Evolutionary conservation across 2,329 filamentous ascomycete species (phyloP).

Genomic region (Thielaviopsis musarum): DNA sequence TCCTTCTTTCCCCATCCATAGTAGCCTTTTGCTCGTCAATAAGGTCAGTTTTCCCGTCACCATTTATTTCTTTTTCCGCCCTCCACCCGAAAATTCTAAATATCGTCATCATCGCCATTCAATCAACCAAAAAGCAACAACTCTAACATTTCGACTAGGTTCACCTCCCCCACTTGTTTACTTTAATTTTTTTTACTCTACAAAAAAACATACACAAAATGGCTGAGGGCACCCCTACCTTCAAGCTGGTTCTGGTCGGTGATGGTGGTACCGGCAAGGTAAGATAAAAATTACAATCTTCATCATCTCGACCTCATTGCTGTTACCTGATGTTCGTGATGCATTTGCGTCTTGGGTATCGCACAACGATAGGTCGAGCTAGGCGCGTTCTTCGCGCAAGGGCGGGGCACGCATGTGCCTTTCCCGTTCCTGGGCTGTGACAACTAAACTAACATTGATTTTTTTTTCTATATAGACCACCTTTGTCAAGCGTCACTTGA

Average conservation of each 20-base stretch:
- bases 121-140: background rate
- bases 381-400: background rate
- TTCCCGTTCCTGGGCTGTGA: background rate
- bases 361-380: too few relatives aligned
- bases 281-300: background rate
- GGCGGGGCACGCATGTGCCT: constrained; percentile 5
- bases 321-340: background rate
- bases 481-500: constrained; percentile 99
- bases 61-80: background rate
- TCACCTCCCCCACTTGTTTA: constrained; percentile 28
- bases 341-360: background rate
- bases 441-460: background rate
- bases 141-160: constrained; percentile 12
- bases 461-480: constrained; percentile 52
- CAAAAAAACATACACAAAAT: constrained; percentile 6
- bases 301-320: too few relatives aligned
- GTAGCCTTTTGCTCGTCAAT: constrained; percentile 11
- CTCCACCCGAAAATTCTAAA: background rate
- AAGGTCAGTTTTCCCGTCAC: constrained; percentile 2
- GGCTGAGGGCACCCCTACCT: constrained; percentile 44
- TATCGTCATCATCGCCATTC: too few relatives aligned
- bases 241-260: constrained; percentile 99
- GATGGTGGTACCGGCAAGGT: constrained; percentile 99
- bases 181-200: constrained; percentile 20
- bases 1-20: constrained; percentile 9